Evolutionary conservation across 2,329 filamentous ascomycete species (phyloP).

Genomic region (Pseudogymnoascus sp.): DNA sequence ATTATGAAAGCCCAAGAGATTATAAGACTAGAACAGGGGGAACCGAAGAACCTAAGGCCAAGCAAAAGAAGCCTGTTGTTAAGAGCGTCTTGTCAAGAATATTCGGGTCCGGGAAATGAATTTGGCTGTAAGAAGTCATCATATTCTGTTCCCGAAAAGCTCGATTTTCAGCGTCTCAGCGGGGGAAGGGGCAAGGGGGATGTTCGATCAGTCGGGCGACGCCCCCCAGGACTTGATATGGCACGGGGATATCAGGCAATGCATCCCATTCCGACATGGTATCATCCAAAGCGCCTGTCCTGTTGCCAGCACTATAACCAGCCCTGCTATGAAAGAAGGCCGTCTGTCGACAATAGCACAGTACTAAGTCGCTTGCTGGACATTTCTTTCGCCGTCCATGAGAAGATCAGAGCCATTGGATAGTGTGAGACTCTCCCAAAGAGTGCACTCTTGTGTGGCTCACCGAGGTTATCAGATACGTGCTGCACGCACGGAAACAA

Average conservation of each 20-base stretch:
- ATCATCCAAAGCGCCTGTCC: background rate
- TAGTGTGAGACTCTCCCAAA: background rate
- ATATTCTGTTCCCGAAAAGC: background rate
- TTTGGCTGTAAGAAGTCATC: background rate
- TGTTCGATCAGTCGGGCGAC: background rate
- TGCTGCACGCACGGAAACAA: background rate
- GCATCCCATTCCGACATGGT: too few species aligned
- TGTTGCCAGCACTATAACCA: background rate
- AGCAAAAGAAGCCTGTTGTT: slow-evolving; percentile 25
- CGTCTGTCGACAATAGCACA: background rate
- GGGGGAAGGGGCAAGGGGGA: too few species aligned
- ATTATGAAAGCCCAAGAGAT: slow-evolving; percentile 75
- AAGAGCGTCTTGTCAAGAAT: slow-evolving; percentile 11
- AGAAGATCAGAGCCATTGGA: background rate
- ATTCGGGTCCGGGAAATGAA: slow-evolving; percentile 1
- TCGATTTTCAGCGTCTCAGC: background rate
- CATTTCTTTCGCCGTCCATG: background rate
- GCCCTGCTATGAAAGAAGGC: background rate
- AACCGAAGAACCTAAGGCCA: slow-evolving; percentile 25
- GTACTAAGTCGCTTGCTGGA: background rate
- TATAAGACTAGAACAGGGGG: slow-evolving; percentile 59
- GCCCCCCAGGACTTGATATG: background rate
- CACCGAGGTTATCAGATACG: background rate
- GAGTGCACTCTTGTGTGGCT: background rate
- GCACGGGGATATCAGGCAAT: background rate